Base-by-base conservation (phyloP, 305 asterid species). In the Ilex paraguariensis region DNA sequence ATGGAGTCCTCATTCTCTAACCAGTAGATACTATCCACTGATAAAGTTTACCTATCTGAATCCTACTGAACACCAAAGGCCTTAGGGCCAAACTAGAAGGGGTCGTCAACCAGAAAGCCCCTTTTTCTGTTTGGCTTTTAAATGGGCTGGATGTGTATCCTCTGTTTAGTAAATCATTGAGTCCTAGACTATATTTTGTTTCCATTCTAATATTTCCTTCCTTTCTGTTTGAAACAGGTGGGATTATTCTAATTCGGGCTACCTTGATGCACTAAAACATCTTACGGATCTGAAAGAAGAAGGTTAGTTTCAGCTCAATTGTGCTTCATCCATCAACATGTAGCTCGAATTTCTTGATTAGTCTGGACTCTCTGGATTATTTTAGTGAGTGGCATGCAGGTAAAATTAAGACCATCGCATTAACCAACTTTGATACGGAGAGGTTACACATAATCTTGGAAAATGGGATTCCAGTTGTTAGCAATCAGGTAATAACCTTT, bases 241-340 rank as follows among this genome's bases (percentile, higher is more conserved):
- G 98, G 98, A 93, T 60, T 93, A 93, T 76, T 46, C 95, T 62
- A 93, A 93, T 78, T 31, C 78, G 65, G 98, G 97, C 54, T 93
- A 90, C 81, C 91, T 93, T 40, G 98, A 93, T 65, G 98, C 99
- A 44, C 90, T 93, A 52, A 90, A 90, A 65, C 95, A 93, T 78
- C 97, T 93, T 46, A 93, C 95, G 3, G 99, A 93, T 78, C 83
- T 93, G 75, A 93, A 93, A 75, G 97, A 82, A 64, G 90, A 81
- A 87, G 98, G 99, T 93, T 67, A 56, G 81, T 68, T 49, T 74
- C 50, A 60, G 65, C 63, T 63, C 57, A 57, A 14, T 56, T 60
- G 36, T 58, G 59, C 66, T 39, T 48, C 62, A 21, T 62, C 60
- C 56, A 55, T 65, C 44, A 51, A 59, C 32, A n/a, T 6, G 54